Conservation (phyloP, 129 eudicot species). For the Centaurea solstitialis region DNA sequence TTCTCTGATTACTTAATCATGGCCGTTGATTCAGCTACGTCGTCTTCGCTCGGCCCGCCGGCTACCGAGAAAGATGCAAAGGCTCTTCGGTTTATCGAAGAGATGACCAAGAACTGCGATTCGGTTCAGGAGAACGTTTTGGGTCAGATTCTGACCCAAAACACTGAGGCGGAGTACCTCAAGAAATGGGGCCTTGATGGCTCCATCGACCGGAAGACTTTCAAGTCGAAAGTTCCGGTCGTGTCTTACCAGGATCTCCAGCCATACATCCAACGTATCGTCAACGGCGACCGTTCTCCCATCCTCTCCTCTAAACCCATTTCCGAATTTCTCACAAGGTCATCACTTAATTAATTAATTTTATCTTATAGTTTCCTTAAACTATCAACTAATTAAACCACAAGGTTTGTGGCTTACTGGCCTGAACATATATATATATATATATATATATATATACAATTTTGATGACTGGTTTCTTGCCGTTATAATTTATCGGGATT, state of each 20-base stretch:
- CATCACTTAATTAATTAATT: not conserved
- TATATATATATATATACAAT: too few species aligned
- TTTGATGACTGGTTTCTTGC: too few species aligned
- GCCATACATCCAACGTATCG: slow-evolving; percentile 74
- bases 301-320: slow-evolving; percentile 73
- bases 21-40: slow-evolving; percentile 47
- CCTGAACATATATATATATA: too few species aligned
- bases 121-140: slow-evolving; percentile 64
- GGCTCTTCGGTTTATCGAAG: slow-evolving; percentile 80
- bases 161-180: slow-evolving; percentile 65
- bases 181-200: slow-evolving; percentile 47
- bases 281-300: slow-evolving; percentile 75
- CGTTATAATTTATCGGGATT: too few species aligned
- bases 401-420: too few species aligned
- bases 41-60: slow-evolving; percentile 56
- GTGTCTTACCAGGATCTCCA: slow-evolving; percentile 86
- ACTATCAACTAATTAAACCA: not conserved
- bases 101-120: slow-evolving; percentile 64
- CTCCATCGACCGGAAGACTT: slow-evolving; percentile 57
- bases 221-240: slow-evolving; percentile 66
- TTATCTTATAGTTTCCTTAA: too few species aligned
- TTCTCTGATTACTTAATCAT: slow-evolving; percentile 17
- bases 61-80: slow-evolving; percentile 64
- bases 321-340: slow-evolving; percentile 93
- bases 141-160: slow-evolving; percentile 55